A percentile compares a stretch with the other conserved stretches of the same genome.
These are phyloP conservation scores for Diaporthe helianthi DNA, from an alignment of 2,329 filamentous ascomycete genomes.

Conservation along the genomic window DNA sequence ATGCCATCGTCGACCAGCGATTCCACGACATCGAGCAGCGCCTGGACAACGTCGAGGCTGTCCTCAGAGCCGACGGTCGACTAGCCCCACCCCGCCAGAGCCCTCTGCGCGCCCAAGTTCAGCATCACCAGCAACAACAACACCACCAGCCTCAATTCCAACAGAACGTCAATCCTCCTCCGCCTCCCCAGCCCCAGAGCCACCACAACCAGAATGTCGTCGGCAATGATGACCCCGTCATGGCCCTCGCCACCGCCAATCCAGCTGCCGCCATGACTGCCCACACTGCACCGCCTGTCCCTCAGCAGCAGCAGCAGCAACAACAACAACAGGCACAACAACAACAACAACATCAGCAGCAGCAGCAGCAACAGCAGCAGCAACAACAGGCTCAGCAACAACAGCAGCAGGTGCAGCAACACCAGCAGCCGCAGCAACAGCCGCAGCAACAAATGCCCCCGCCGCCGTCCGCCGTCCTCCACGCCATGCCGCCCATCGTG, in stretches of 20 bases:
- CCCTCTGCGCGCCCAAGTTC: constrained; percentile 29
- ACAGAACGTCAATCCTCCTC: constrained; percentile 21
- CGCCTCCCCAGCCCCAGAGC: constrained; percentile 9
- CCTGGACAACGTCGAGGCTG: constrained; percentile 28
- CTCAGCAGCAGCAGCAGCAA: constrained; percentile 19
- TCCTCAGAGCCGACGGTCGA: constrained; percentile 33
- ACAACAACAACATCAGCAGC: not conserved
- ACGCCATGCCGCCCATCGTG: constrained; percentile 26
- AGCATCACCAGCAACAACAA: constrained; percentile 31
- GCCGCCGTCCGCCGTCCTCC: constrained; percentile 21
- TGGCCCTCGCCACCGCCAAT: constrained; percentile 34
- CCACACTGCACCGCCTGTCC: constrained; percentile 28
- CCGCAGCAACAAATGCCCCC: constrained; percentile 26
- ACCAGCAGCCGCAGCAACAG: constrained; percentile 22
- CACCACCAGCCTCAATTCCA: constrained; percentile 31
- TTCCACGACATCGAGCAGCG: constrained; percentile 34
- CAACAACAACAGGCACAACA: constrained; percentile 18
- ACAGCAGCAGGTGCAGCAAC: constrained; percentile 25
- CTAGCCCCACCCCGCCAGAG: constrained; percentile 32
- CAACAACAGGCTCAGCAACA: constrained; percentile 25
- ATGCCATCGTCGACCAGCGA: constrained; percentile 32
- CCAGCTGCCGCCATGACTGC: constrained; percentile 29
- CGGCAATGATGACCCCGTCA: constrained; percentile 32
- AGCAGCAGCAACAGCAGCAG: constrained; percentile 22
- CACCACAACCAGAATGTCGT: constrained; percentile 33